These are phyloP conservation scores for Liriodendron chinense DNA, from an alignment of 164 flowering plant species.

Conservation along the genomic window DNA sequence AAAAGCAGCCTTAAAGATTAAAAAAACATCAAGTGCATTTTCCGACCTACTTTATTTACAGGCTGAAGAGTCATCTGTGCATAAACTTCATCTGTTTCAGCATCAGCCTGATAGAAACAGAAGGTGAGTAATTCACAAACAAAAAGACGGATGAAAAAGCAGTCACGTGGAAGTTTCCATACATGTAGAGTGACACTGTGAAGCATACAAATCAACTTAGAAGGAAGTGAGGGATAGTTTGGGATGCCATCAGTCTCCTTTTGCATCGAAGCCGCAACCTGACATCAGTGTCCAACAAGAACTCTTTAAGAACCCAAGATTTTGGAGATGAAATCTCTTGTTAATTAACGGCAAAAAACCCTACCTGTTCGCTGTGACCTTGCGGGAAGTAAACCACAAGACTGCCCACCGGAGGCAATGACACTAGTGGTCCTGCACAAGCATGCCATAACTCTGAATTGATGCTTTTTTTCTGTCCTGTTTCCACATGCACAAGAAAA, in stretches of 20 bases:
- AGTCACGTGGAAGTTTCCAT: slow-evolving; percentile 23
- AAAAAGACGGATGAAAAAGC: not conserved
- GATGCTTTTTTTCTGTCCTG: slow-evolving; percentile 78
- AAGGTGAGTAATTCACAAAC: slow-evolving; percentile 1
- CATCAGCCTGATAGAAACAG: slow-evolving; percentile 66
- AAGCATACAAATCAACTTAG: slow-evolving; percentile 89
- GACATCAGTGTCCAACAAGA: slow-evolving; percentile 19
- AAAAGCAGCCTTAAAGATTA: not conserved
- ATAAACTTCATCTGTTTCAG: slow-evolving; percentile 93
- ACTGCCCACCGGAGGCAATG: slow-evolving; percentile 91
- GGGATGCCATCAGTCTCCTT: slow-evolving; percentile 86
- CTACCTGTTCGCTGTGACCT: slow-evolving; percentile 98
- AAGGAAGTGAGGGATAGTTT: slow-evolving; percentile 89
- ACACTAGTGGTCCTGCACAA: slow-evolving; percentile 96
- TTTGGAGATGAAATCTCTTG: not conserved
- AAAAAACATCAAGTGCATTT: not conserved
- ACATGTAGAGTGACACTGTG: slow-evolving; percentile 91
- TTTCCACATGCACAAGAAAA: slow-evolving; percentile 7
- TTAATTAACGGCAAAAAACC: slow-evolving; percentile 4
- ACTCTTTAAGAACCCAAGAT: not conserved
- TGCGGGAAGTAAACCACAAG: slow-evolving; percentile 97
- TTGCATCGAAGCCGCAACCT: slow-evolving; percentile 99
- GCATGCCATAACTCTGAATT: slow-evolving; percentile 99
- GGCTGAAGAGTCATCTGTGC: slow-evolving; percentile 99
- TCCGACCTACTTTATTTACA: slow-evolving; percentile 64